Evolutionary conservation across 306 rosid genomes (phyloP).

Genomic region (Carpinus fangiana): DNA sequence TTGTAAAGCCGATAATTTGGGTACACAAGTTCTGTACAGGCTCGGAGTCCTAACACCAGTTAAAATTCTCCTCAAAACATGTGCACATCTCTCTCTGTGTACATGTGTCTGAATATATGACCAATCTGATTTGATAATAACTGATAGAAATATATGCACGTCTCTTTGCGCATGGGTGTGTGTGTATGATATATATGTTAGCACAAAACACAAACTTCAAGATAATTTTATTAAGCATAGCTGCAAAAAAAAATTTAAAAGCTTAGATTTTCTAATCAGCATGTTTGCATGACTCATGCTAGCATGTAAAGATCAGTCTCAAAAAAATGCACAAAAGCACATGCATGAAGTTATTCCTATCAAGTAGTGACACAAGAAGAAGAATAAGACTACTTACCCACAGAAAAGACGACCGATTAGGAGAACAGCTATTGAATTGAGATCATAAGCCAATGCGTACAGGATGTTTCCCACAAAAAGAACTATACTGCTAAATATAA

Average conservation of each 20-base stretch:
- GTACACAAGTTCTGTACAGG: neutral
- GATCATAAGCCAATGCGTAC: constrained; percentile 92
- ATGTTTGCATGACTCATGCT: neutral
- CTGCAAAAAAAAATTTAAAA: no score
- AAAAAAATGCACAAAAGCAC: constrained; percentile 14
- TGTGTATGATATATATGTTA: neutral
- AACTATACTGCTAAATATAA: constrained; percentile 85
- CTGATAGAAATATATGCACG: neutral
- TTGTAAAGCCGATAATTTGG: neutral
- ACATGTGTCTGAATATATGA: neutral
- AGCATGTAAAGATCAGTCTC: neutral
- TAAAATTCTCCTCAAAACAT: neutral
- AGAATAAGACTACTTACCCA: constrained; percentile 69
- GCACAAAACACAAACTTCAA: neutral
- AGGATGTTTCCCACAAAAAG: constrained; percentile 74
- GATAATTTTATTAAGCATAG: no score
- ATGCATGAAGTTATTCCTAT: constrained; percentile 15
- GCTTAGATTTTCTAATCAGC: neutral
- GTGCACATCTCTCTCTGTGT: neutral
- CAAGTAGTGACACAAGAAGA: constrained; percentile 24
- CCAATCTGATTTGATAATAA: neutral
- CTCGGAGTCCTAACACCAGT: neutral
- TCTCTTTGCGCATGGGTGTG: neutral
- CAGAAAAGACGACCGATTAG: constrained; percentile 90
- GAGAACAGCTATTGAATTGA: constrained; percentile 83